Percentiles rank a stretch among this genome's conserved stretches.
Evolutionary conservation across 495 filamentous ascomycete genomes (phyloP).

Genomic region (Bacidia rubella): DNA sequence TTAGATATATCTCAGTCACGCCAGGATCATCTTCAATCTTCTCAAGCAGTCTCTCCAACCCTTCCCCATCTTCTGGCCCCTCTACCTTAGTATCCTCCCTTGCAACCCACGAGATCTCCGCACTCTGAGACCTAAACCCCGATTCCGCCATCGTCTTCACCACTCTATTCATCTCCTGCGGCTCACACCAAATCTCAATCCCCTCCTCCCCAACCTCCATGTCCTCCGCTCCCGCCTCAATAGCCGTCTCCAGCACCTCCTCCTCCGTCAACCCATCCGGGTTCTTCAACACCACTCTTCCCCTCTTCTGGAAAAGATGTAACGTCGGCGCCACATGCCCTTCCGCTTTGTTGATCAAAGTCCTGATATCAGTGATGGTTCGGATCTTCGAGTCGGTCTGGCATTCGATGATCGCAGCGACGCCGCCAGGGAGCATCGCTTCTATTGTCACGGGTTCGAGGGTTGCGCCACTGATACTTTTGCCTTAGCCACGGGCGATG

Average conservation of each 20-base stretch:
- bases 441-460: constrained; percentile 74
- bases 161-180: constrained; percentile 50
- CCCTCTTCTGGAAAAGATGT: constrained; percentile 72
- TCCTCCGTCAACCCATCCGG: constrained; percentile 50
- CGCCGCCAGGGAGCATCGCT: constrained; percentile 56
- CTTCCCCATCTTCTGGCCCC: constrained; percentile 12
- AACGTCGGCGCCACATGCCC: constrained; percentile 56
- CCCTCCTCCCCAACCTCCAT: constrained; percentile 56
- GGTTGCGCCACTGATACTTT: constrained; percentile 51
- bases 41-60: constrained; percentile 6
- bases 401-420: constrained; percentile 70
- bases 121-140: constrained; percentile 49
- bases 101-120: constrained; percentile 74
- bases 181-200: constrained; percentile 62
- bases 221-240: constrained; percentile 78
- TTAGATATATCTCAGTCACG: constrained; percentile 50
- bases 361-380: constrained; percentile 55
- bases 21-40: constrained; percentile 44
- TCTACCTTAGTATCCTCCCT: constrained; percentile 60
- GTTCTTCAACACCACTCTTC: constrained; percentile 54
- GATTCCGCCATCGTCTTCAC: constrained; percentile 44
- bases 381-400: constrained; percentile 70
- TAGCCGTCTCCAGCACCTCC: constrained; percentile 64
- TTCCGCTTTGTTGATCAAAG: constrained; percentile 51
- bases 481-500: constrained; percentile 76